These are phyloP conservation scores for Lathyrus oleraceus DNA, from an alignment of 306 rosid species.

Conservation along the genomic window DNA sequence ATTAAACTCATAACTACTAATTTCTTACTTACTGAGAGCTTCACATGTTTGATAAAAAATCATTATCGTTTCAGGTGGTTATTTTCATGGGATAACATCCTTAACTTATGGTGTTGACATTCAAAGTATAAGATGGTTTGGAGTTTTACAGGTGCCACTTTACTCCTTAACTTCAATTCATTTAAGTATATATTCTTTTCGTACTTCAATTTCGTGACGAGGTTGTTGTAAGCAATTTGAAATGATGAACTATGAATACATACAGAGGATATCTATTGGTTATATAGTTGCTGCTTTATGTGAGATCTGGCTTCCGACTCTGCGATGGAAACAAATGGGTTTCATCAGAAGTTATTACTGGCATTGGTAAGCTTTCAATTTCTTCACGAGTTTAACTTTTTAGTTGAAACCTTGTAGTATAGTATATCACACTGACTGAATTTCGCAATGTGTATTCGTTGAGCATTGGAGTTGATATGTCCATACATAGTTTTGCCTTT, in stretches of 20 bases:
- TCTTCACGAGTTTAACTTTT: neutral
- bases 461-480: neutral
- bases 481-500: neutral
- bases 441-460: neutral
- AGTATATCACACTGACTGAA: neutral
- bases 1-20: too few species aligned
- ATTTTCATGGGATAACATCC: slow-evolving; percentile 82
- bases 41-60: neutral
- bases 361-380: slow-evolving; percentile 59
- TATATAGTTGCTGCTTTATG: slow-evolving; percentile 75
- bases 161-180: too few species aligned
- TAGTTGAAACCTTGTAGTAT: too few species aligned
- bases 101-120: slow-evolving; percentile 83
- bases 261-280: slow-evolving; percentile 88
- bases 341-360: slow-evolving; percentile 51
- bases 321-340: slow-evolving; percentile 42
- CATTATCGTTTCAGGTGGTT: slow-evolving; percentile 70
- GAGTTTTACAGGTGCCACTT: slow-evolving; percentile 71
- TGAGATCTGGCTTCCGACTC: slow-evolving; percentile 74
- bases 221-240: neutral
- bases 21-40: too few species aligned
- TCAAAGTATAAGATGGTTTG: slow-evolving; percentile 66
- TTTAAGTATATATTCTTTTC: neutral
- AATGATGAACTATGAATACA: slow-evolving; percentile 13
- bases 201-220: neutral